phyloP scores from a whole-genome alignment of 805 yeast genomes.

The Citeromyces matritensis region DNA sequence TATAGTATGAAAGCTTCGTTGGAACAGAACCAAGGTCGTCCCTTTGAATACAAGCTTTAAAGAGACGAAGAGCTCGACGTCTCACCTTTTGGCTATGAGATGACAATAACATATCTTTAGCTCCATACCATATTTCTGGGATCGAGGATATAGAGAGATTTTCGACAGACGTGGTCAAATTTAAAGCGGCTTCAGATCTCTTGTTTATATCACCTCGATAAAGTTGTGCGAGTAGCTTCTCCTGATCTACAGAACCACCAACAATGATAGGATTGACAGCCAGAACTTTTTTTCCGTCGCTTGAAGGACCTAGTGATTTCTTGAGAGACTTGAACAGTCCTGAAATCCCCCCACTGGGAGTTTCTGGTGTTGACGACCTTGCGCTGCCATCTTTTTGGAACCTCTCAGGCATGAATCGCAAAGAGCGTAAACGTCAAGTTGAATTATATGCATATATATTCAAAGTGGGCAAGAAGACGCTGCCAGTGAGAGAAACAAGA shows the following conservation, averaged over 20 bases:
- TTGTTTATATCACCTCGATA: constrained; percentile 9
- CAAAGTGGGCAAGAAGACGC: too few relatives aligned
- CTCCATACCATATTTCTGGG: constrained; percentile 66
- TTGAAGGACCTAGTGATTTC: constrained; percentile 6
- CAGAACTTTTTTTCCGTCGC: constrained; percentile 4
- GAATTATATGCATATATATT: too few relatives aligned
- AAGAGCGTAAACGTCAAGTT: too few relatives aligned
- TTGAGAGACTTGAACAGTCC: constrained; percentile 12
- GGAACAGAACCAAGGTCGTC: constrained; percentile 31
- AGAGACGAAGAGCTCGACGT: constrained; percentile 33
- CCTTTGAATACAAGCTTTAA: constrained; percentile 37
- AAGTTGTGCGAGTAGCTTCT: constrained; percentile 7
- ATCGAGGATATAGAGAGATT: constrained; percentile 40
- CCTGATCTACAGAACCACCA: constrained; percentile 10
- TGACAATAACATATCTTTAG: constrained; percentile 32
- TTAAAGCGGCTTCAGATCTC: constrained; percentile 34
- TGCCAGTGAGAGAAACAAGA: too few relatives aligned
- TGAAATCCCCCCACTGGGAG: constrained; percentile 1
- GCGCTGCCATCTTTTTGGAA: too few relatives aligned
- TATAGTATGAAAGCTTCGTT: constrained; percentile 38
- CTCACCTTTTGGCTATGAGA: constrained; percentile 18
- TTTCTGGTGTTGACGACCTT: not conserved
- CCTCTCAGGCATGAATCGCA: too few relatives aligned
- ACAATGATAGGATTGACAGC: constrained; percentile 14
- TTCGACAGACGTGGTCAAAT: constrained; percentile 32